Conservation (phyloP, 305 asterid genomes). For the Fraxinus angustifolia region DNA sequence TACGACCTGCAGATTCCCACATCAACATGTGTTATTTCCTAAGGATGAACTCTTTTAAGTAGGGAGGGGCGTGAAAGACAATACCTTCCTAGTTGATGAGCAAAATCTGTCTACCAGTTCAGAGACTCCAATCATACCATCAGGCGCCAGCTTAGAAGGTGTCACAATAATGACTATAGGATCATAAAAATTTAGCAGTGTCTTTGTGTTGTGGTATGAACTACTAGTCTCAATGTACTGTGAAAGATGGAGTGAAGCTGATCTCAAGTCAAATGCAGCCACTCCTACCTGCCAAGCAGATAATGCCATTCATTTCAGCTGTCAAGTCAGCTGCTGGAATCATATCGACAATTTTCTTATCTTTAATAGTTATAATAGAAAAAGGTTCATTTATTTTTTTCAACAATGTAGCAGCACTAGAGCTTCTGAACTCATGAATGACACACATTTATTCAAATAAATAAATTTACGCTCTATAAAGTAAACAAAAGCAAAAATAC, state of each 20-base stretch:
- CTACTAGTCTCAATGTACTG: slow-evolving; percentile 94
- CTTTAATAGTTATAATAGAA: neutral
- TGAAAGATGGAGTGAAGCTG: slow-evolving; percentile 90
- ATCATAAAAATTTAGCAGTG: slow-evolving; percentile 81
- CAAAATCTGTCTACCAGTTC: slow-evolving; percentile 73
- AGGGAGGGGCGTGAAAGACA: neutral
- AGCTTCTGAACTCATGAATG: neutral
- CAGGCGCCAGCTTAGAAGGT: slow-evolving; percentile 76
- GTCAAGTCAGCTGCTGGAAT: neutral
- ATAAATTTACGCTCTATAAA: neutral
- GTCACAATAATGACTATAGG: slow-evolving; percentile 80
- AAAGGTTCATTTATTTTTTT: neutral
- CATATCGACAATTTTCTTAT: neutral
- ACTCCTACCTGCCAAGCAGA: slow-evolving; percentile 69
- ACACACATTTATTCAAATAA: neutral
- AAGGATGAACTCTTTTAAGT: neutral
- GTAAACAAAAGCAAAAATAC: neutral
- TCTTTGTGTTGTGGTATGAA: slow-evolving; percentile 88
- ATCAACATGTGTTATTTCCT: slow-evolving; percentile 21
- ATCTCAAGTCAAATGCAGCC: slow-evolving; percentile 91
- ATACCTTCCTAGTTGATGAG: slow-evolving; percentile 69
- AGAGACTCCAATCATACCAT: slow-evolving; percentile 93
- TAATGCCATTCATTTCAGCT: neutral
- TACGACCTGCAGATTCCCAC: slow-evolving; percentile 47
- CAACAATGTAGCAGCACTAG: neutral